phyloP scores from a whole-genome alignment of 345 rosid species.

The Boechera stricta region DNA sequence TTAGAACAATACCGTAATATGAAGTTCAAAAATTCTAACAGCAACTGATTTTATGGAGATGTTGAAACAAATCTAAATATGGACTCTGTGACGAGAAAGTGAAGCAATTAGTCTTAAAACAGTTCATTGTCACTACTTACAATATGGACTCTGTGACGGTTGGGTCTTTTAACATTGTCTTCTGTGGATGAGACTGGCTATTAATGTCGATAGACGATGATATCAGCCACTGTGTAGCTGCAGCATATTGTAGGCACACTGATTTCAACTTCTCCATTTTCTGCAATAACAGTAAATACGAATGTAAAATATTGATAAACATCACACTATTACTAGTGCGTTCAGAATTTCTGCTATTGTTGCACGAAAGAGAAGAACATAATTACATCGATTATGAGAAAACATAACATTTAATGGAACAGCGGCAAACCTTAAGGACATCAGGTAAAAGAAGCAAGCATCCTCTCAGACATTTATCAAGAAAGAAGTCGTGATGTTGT shows the following conservation, averaged over 20 bases:
- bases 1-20: conserved; percentile 14
- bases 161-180: conserved; percentile 54
- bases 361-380: conserved; percentile 8
- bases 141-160: conserved; percentile 76
- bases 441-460: conserved; percentile 96
- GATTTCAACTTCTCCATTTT: conserved; percentile 90
- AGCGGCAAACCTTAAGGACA: conserved; percentile 73
- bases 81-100: not conserved
- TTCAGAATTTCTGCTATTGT: not conserved
- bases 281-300: conserved; percentile 53
- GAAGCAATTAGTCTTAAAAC: not conserved
- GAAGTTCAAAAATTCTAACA: not conserved
- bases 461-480: conserved; percentile 89
- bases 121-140: conserved; percentile 57
- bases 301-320: not conserved
- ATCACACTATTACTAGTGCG: not conserved
- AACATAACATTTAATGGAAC: conserved; percentile 1
- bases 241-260: conserved; percentile 85
- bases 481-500: conserved; percentile 88
- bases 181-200: conserved; percentile 51
- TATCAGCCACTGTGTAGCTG: conserved; percentile 95
- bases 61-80: conserved; percentile 6
- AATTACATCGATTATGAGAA: not conserved
- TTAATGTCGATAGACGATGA: conserved; percentile 76
- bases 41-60: conserved; percentile 13